Conservation (phyloP, 176 grass and related monocot genomes). For the Triticum dicoccoides region DNA sequence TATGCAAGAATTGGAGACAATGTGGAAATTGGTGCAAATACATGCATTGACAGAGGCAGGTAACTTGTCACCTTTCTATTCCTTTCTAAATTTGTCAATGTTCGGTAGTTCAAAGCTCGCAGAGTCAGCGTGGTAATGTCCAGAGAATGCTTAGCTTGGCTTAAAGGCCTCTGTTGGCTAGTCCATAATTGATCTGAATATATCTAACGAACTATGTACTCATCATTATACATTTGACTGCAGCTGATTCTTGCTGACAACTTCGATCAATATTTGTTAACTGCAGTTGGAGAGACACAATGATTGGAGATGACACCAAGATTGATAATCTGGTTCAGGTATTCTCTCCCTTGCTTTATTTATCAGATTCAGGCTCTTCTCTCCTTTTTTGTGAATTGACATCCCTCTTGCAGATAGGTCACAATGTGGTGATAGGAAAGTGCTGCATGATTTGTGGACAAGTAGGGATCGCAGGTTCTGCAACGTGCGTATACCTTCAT, state of each 20-base stretch:
- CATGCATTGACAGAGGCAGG: conserved; percentile 97
- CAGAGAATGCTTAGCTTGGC: background rate
- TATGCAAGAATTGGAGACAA: background rate
- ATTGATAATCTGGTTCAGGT: conserved; percentile 99
- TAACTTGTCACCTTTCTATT: conserved; percentile 18
- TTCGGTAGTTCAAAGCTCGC: background rate
- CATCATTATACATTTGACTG: background rate
- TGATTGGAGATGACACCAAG: conserved; percentile 83
- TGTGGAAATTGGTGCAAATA: conserved; percentile 82
- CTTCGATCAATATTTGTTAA: background rate
- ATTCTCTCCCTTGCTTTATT: background rate
- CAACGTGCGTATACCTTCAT: conserved; percentile 46
- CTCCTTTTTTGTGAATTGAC: background rate
- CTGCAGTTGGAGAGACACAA: conserved; percentile 83
- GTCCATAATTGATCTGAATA: conserved; percentile 5
- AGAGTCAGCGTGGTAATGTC: background rate
- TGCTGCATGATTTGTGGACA: conserved; percentile 93
- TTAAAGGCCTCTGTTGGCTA: background rate
- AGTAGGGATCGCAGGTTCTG: conserved; percentile 92
- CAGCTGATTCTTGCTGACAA: conserved; percentile 14
- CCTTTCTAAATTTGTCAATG: background rate
- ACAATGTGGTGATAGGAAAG: conserved; percentile 87
- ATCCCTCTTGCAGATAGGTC: conserved; percentile 70
- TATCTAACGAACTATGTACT: background rate
- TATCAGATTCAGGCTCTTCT: background rate